A percentile compares a stretch with the other conserved stretches of the same genome.
Evolutionary conservation across 306 rosid species (phyloP).

Genomic region (Malus sylvestris): DNA sequence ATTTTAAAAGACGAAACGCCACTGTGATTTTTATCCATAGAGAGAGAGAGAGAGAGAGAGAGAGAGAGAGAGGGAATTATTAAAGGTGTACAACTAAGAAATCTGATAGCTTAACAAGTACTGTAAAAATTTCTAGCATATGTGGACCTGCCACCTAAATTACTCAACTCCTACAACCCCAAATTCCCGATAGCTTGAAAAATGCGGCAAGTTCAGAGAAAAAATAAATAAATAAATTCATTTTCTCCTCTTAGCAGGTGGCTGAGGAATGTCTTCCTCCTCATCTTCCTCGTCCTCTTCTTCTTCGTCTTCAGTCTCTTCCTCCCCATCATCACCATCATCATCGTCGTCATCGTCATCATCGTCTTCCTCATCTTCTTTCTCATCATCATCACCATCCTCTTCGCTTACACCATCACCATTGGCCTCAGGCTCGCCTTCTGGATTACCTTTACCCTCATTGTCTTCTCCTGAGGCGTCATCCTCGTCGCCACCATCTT

Average conservation of each 20-base stretch:
- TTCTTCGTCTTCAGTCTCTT: slow-evolving; percentile 27
- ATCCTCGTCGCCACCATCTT: slow-evolving; percentile 37
- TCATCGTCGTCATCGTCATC: not conserved
- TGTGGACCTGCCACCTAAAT: slow-evolving; percentile 19
- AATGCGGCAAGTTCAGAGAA: not conserved
- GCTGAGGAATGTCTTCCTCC: slow-evolving; percentile 34
- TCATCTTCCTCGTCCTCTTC: slow-evolving; percentile 31
- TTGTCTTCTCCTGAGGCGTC: slow-evolving; percentile 43
- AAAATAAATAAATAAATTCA: not conserved
- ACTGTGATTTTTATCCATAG: not conserved
- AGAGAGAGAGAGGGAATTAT: not conserved
- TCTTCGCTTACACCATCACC: slow-evolving; percentile 55
- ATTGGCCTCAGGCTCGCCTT: slow-evolving; percentile 45
- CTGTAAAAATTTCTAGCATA: slow-evolving; percentile 8
- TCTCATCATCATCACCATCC: slow-evolving; percentile 30
- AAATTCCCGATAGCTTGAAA: slow-evolving; percentile 7
- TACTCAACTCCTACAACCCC: slow-evolving; percentile 12
- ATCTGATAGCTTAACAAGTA: not conserved
- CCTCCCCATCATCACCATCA: slow-evolving; percentile 17
- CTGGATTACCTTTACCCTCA: slow-evolving; percentile 41
- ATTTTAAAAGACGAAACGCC: not conserved
- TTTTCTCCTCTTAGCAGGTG: slow-evolving; percentile 44
- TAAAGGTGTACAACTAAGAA: not conserved
- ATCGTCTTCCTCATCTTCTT: not conserved
- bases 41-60: not conserved